phyloP scores from a whole-genome alignment of 2,329 filamentous ascomycete species.

The Diaporthe destruens region DNA sequence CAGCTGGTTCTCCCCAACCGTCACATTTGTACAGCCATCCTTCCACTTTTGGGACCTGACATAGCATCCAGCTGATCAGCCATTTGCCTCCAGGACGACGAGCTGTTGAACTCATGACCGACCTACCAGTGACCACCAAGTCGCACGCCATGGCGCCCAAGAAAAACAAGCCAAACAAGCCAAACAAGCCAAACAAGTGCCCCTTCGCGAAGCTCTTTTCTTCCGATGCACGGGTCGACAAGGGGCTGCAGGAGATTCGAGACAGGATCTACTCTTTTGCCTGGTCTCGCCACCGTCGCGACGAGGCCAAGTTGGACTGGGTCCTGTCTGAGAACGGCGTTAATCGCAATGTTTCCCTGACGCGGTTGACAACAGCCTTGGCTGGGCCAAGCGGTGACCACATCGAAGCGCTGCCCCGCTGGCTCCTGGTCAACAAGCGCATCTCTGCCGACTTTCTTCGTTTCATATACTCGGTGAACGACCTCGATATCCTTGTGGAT shows the following conservation, averaged over 20 bases:
- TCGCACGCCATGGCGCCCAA: not conserved
- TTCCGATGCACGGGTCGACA: not conserved
- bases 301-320: slow-evolving; percentile 35
- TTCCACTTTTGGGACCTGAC: not conserved
- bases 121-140: not conserved
- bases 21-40: not conserved
- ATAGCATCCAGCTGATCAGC: slow-evolving; percentile 2
- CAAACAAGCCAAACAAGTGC: not conserved
- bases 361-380: not conserved
- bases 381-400: not conserved
- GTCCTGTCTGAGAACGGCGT: slow-evolving; percentile 39
- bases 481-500: slow-evolving; percentile 37
- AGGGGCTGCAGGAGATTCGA: slow-evolving; percentile 23
- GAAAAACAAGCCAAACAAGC: not conserved
- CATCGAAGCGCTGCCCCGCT: slow-evolving; percentile 4
- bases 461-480: slow-evolving; percentile 39
- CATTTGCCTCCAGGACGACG: not conserved
- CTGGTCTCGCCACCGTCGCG: slow-evolving; percentile 38
- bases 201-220: slow-evolving; percentile 35
- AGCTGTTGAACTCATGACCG: not conserved
- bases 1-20: no score
- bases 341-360: slow-evolving; percentile 38
- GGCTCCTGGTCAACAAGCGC: slow-evolving; percentile 39
- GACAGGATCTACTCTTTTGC: slow-evolving; percentile 37
- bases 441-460: slow-evolving; percentile 38